Percentiles rank a stretch among this genome's conserved stretches.
These are phyloP conservation scores for Spiromastix sp. DNA, from an alignment of 2,329 filamentous ascomycete genomes.

Conservation along the genomic window DNA sequence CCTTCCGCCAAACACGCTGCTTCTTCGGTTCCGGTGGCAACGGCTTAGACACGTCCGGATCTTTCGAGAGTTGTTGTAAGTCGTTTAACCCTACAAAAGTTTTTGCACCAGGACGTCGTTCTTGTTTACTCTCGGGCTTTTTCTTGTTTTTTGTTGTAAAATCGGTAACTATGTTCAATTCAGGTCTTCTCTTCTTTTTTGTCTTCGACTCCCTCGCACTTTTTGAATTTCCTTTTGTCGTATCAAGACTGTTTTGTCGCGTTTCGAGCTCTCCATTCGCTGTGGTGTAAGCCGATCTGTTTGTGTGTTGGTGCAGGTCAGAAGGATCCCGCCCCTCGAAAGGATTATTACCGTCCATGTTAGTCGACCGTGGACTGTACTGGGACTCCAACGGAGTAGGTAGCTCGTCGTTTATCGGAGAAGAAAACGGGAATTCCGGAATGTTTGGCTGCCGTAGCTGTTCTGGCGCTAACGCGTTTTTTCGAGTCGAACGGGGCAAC, in stretches of 20 bases:
- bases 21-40: slow-evolving; percentile 13
- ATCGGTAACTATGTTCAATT: slow-evolving; percentile 34
- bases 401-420: slow-evolving; percentile 33
- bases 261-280: background rate
- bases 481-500: background rate
- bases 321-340: slow-evolving; percentile 1
- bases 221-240: too few relatives aligned
- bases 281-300: slow-evolving; percentile 1
- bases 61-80: slow-evolving; percentile 24
- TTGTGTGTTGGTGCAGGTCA: background rate
- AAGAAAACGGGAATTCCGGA: slow-evolving; percentile 33
- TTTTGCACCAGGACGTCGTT: slow-evolving; percentile 1
- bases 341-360: background rate
- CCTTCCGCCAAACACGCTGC: slow-evolving; percentile 12
- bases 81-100: slow-evolving; percentile 28
- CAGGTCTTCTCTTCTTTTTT: slow-evolving; percentile 24
- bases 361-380: too few relatives aligned
- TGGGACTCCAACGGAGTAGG: slow-evolving; percentile 29
- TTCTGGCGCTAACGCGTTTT: background rate
- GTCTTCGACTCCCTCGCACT: slow-evolving; percentile 12
- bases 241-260: slow-evolving; percentile 6
- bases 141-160: slow-evolving; percentile 18
- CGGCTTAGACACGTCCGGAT: slow-evolving; percentile 18
- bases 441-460: slow-evolving; percentile 20
- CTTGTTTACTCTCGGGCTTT: slow-evolving; percentile 3